Percentiles rank a stretch among this genome's conserved stretches.
These are phyloP conservation scores for Geotrichum citri-aurantii DNA, from an alignment of 1,139 yeast species.

Conservation along the genomic window DNA sequence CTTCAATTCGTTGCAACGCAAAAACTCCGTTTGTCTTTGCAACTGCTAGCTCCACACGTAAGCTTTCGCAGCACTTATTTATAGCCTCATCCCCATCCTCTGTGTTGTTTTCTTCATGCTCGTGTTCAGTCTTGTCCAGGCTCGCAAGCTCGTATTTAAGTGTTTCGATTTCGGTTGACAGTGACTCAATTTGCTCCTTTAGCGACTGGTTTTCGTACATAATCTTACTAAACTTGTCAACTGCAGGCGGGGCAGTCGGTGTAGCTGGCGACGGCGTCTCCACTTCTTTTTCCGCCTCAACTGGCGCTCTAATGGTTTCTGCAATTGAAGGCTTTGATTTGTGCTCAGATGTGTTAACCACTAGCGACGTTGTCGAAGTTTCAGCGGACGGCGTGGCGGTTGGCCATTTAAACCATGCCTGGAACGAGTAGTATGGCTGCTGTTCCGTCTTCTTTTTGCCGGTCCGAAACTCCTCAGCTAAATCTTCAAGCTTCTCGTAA, in stretches of 20 bases:
- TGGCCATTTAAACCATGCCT: slow-evolving; percentile 12
- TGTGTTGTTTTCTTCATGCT: slow-evolving; percentile 4
- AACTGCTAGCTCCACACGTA: slow-evolving; percentile 32
- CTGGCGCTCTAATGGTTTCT: slow-evolving; percentile 1
- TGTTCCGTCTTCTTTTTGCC: slow-evolving; percentile 8
- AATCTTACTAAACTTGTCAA: background rate
- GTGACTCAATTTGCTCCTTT: slow-evolving; percentile 13
- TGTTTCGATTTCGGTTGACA: slow-evolving; percentile 16
- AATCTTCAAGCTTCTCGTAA: slow-evolving; percentile 22
- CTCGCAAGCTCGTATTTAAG: slow-evolving; percentile 15
- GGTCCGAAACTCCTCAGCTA: slow-evolving; percentile 28
- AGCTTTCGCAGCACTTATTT: slow-evolving; percentile 28
- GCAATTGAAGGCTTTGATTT: slow-evolving; percentile 8
- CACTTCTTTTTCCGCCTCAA: background rate
- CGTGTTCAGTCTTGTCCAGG: slow-evolving; percentile 5
- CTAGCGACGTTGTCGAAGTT: background rate
- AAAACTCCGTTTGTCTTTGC: slow-evolving; percentile 32
- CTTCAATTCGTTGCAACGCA: slow-evolving; percentile 33
- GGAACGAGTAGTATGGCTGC: background rate
- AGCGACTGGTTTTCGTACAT: slow-evolving; percentile 14
- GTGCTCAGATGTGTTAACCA: background rate
- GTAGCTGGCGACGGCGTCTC: slow-evolving; percentile 7
- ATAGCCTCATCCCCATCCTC: slow-evolving; percentile 15
- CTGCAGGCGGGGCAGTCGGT: slow-evolving; percentile 6
- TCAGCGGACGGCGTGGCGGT: slow-evolving; percentile 3